Base-by-base conservation (phyloP, 805 yeast genomes). In the Priceomyces haplophilus region DNA sequence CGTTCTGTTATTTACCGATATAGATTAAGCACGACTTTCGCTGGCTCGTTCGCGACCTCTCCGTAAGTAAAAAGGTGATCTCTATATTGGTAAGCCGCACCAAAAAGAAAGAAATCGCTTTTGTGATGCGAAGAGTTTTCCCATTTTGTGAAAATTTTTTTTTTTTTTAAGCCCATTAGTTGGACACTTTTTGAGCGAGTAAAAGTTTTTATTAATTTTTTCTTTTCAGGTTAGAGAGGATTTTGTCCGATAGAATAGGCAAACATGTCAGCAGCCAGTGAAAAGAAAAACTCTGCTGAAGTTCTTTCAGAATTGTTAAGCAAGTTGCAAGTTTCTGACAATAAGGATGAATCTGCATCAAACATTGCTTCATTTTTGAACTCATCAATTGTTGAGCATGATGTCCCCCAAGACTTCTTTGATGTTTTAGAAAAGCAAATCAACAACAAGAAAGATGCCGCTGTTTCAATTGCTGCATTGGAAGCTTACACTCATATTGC, bases 351-450 rank as follows among this genome's bases (percentile, higher is more conserved):
- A 65, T 90, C 95, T 67, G 93, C 97, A 64, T 69, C 85, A 61
- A 88, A 87, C 67, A 87, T 93, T 61, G 81, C 98, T 54, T 79
- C 93, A 50, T 90, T 93, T 79, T 80, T 93, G 72, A 91, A 91
- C 75, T 95, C 97, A 57, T 87, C 91, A 65, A 89, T 90, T 74
- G 90, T 91, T 69, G 99, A 93, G 78, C 98, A 93, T 73, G 98
- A 91, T 75, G 93, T 89, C 55, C 98, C 99, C 62, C 83, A 75
- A 62, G 82, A 80, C 61, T 89, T 91, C 80, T 88, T 91, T 71
- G 71, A 69, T 51, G 80, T 84, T 67, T 80, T 93, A 67, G 75
- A 78, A 66, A 79, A 78, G 60, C 82, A 93, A 56, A 75, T 91
- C 61, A 73, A 76, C 68, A 80, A 81, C 81, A 90, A 91, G 80